Conservation (phyloP, 1,139 yeast species). For the Kurtzmaniella quercitrusa region DNA sequence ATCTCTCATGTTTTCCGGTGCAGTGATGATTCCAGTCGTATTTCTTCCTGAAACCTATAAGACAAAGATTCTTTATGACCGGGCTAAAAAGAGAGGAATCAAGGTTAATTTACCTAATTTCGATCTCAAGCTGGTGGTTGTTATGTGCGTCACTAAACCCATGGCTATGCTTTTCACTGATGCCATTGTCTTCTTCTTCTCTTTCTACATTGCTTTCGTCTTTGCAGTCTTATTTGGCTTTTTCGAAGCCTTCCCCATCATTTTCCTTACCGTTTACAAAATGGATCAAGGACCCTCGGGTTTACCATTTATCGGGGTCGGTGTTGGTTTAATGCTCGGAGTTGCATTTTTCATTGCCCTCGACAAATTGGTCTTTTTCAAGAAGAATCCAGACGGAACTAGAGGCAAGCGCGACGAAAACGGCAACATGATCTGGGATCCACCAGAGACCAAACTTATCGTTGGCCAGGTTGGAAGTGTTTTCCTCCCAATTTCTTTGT, state of each 20-base stretch:
- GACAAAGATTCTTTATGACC: slow-evolving; percentile 48
- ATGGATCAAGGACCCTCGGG: slow-evolving; percentile 63
- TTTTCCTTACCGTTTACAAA: slow-evolving; percentile 57
- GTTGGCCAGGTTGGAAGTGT: slow-evolving; percentile 58
- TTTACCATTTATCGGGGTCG: slow-evolving; percentile 65
- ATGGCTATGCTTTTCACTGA: slow-evolving; percentile 60
- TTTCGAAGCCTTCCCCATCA: slow-evolving; percentile 74
- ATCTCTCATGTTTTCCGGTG: slow-evolving; percentile 66
- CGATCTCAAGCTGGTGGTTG: slow-evolving; percentile 23
- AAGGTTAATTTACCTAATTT: slow-evolving; percentile 33
- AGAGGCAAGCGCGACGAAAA: slow-evolving; percentile 52
- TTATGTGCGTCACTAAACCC: slow-evolving; percentile 55
- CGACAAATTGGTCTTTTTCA: slow-evolving; percentile 48
- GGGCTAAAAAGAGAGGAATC: slow-evolving; percentile 59
- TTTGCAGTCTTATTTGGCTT: slow-evolving; percentile 75
- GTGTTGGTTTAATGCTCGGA: slow-evolving; percentile 58
- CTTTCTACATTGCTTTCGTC: slow-evolving; percentile 64
- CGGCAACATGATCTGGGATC: slow-evolving; percentile 44
- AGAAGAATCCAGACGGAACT: slow-evolving; percentile 60
- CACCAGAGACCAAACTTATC: slow-evolving; percentile 35
- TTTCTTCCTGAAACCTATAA: slow-evolving; percentile 70
- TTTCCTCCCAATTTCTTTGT: slow-evolving; percentile 61
- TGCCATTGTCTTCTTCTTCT: slow-evolving; percentile 65
- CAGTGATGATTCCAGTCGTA: slow-evolving; percentile 53
- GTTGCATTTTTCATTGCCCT: slow-evolving; percentile 44